Percentiles rank a stretch among this genome's conserved stretches.
These are phyloP conservation scores for Corymbia calophylla DNA, from an alignment of 441 rosid species.

Conservation along the genomic window DNA sequence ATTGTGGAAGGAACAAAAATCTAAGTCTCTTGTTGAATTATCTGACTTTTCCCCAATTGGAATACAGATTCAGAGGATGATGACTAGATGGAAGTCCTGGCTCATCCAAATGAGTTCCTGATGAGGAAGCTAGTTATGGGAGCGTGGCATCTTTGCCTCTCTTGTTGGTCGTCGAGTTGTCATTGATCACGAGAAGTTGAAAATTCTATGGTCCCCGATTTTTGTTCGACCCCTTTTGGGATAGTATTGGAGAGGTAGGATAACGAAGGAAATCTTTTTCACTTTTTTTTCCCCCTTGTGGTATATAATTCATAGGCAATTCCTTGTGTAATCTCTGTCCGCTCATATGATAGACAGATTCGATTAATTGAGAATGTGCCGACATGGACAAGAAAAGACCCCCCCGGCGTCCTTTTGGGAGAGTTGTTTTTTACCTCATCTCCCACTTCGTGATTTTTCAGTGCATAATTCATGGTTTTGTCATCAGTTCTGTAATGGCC, in stretches of 20 bases:
- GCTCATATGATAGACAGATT: not conserved
- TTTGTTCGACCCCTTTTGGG: constrained; percentile 8
- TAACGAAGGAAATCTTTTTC: not conserved
- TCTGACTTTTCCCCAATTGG: not conserved
- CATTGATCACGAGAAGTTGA: constrained; percentile 3
- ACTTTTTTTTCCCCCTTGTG: constrained; percentile 2
- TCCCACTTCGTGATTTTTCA: not conserved
- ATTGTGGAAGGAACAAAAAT: not conserved
- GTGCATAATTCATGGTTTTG: not conserved
- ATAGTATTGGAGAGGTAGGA: constrained; percentile 12
- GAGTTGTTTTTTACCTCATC: not conserved
- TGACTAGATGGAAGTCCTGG: constrained; percentile 39
- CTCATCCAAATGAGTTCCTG: not conserved
- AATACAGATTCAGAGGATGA: constrained; percentile 92
- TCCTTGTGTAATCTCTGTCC: constrained; percentile 21
- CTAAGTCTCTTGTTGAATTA: not conserved
- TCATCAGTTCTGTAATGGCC: no score
- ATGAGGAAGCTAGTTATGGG: not conserved
- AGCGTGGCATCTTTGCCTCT: constrained; percentile 10
- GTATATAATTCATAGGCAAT: constrained; percentile 33
- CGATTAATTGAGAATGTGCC: not conserved
- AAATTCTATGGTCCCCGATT: not conserved
- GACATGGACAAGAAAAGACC: constrained; percentile 1
- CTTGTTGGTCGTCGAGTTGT: constrained; percentile 2
- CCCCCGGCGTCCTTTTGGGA: not conserved